Base-by-base conservation (phyloP, 1,284 basidiomycete species). In the Ceratobasidium sp. region DNA sequence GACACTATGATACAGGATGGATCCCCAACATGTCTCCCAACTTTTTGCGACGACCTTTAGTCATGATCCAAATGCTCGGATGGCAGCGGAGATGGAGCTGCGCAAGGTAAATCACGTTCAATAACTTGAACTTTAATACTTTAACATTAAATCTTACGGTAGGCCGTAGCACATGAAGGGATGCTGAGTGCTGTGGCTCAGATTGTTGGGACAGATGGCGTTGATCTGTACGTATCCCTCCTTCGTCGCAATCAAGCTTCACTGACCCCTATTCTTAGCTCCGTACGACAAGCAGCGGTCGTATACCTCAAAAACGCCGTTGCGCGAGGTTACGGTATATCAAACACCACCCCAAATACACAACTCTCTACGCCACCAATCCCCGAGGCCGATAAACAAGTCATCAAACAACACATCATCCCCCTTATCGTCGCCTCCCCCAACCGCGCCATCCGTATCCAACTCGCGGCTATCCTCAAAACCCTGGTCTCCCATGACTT, bases 281-380 rank as follows among this genome's bases (percentile, higher is more conserved):
- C 91, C 29, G 92, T 90, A 65, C 91, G 92, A 62, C 93, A 94
- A 80, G 90, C 94, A 0, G 90, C 91, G 76, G 87, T 91, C 15
- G 92, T 96, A 27, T 96, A 91, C 87, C 86, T 96, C 79, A 96
- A 96, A 84, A 96, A 96, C 82, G 91, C 93, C 80, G 89, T 94
- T 66, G 87, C 88, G 76, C 85, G 85, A 1, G 87, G 86, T 19
- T 94, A 93, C 80, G 62, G 62, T 29, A 31, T 64, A 44, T 19
- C 62, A 14, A 64, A 64, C 33, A 29, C 62, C n/a, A 81, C 85
- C 74, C 79, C 89, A 77, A 89, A 89, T 71, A 76, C 41, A 6
- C 83, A 11, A 77, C 83, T 17, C 79, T 91, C 93, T 79, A 87
- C 88, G 59, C 81, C 83, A 33, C 85, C 89, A 63, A 91, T 96